A percentile compares a stretch with the other conserved stretches of the same genome.
phyloP scores from a whole-genome alignment of 805 yeast genomes.

The Yarrowia deformans region DNA sequence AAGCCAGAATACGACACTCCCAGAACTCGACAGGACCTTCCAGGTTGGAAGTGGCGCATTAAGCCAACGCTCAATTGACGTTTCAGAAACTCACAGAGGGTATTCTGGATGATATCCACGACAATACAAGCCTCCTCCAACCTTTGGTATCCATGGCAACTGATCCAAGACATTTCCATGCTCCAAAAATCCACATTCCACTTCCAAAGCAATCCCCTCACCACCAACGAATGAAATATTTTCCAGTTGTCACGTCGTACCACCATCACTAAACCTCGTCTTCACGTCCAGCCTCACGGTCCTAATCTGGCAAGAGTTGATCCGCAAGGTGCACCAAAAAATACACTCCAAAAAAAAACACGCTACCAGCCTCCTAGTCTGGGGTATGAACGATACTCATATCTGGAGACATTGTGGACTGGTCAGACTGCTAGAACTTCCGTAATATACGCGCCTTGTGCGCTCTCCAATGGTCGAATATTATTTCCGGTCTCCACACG shows the following conservation, averaged over 20 bases:
- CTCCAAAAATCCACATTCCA: background rate
- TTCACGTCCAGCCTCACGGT: constrained; percentile 11
- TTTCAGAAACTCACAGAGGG: background rate
- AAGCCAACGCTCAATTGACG: background rate
- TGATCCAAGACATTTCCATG: too few species aligned
- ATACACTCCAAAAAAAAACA: constrained; percentile 1
- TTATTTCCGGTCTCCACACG: background rate
- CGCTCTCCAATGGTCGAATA: background rate
- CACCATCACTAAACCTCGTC: too few species aligned
- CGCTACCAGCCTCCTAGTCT: constrained; percentile 22
- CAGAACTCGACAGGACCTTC: background rate
- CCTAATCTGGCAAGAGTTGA: background rate
- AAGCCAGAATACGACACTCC: background rate
- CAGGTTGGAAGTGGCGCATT: background rate
- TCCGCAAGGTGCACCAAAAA: constrained; percentile 5
- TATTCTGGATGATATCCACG: too few species aligned
- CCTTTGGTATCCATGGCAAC: background rate
- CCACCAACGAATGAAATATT: background rate
- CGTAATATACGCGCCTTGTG: too few species aligned
- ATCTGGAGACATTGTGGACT: background rate
- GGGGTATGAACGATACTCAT: constrained; percentile 1
- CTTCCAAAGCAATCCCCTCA: background rate
- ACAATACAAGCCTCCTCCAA: too few species aligned
- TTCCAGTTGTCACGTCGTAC: background rate
- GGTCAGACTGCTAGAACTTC: too few species aligned